These are phyloP conservation scores for Naganishia randhawae DNA, from an alignment of 768 basidiomycete genomes.

Conservation along the genomic window DNA sequence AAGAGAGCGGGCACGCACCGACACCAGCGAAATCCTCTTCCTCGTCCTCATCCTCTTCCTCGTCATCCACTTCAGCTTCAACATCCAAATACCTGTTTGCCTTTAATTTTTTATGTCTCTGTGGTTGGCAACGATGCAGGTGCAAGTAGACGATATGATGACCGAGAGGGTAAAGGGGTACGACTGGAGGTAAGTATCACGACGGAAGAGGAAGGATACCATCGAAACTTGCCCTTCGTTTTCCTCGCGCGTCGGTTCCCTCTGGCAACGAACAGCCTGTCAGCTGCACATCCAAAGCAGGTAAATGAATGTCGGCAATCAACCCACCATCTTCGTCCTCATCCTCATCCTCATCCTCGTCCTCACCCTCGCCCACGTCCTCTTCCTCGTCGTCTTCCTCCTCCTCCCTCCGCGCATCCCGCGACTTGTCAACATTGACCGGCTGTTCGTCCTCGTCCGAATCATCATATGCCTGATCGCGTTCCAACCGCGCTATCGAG, in stretches of 20 bases:
- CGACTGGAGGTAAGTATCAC: not conserved
- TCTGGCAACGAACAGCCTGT: not conserved
- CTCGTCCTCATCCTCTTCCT: conserved; percentile 88
- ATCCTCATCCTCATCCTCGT: conserved; percentile 30
- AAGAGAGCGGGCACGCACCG: no score
- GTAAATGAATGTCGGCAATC: not conserved
- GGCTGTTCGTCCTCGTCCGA: conserved; percentile 24
- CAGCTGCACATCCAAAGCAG: not conserved
- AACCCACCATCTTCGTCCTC: conserved; percentile 34
- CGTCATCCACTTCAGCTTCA: conserved; percentile 92
- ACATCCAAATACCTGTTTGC: conserved; percentile 85
- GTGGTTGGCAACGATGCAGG: conserved; percentile 55
- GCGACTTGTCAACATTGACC: conserved; percentile 17
- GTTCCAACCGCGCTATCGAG: conserved; percentile 12
- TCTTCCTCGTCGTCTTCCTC: conserved; percentile 28
- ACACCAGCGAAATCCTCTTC: conserved; percentile 53
- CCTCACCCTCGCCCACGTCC: conserved; percentile 35
- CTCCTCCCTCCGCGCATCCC: conserved; percentile 7
- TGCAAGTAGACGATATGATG: no score
- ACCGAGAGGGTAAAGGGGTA: no score
- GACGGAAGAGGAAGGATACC: not conserved
- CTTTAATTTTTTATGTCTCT: conserved; percentile 56
- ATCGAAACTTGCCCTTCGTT: conserved; percentile 31
- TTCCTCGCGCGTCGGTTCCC: conserved; percentile 24
- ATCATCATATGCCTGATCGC: conserved; percentile 24